phyloP scores from a whole-genome alignment of 202 grass and related monocot species.

The Zizania palustris region DNA sequence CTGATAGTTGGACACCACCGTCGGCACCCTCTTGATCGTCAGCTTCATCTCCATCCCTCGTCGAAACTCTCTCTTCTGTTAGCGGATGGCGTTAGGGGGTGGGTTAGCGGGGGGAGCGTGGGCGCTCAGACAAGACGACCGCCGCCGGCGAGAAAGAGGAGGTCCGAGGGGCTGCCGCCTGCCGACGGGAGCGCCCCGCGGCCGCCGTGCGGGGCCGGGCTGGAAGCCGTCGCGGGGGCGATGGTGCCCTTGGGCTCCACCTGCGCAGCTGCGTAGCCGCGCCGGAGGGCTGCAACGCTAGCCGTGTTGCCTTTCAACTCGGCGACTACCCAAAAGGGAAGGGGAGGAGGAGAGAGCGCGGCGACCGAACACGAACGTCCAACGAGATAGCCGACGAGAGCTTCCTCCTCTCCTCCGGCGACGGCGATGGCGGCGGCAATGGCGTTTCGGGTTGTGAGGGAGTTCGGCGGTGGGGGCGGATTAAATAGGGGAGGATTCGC shows the following conservation, averaged over 20 bases:
- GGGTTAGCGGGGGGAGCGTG: not conserved
- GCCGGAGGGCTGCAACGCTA: slow-evolving; percentile 70
- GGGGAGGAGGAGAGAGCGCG: no score
- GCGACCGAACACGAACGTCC: no score
- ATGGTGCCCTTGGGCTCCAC: slow-evolving; percentile 68
- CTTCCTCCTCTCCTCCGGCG: not conserved
- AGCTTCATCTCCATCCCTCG: slow-evolving; percentile 66
- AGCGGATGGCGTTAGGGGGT: no score
- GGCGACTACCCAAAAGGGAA: not conserved
- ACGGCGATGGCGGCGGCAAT: no score
- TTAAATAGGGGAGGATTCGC: no score
- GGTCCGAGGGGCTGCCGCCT: slow-evolving; percentile 92
- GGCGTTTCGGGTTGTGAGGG: no score
- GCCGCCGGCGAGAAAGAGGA: slow-evolving; percentile 97
- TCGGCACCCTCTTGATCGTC: slow-evolving; percentile 92
- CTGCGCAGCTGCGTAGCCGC: slow-evolving; percentile 55
- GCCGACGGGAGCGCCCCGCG: slow-evolving; percentile 90
- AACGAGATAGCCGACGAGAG: no score
- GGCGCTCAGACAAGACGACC: slow-evolving; percentile 43
- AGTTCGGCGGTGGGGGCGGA: no score
- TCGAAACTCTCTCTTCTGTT: not conserved
- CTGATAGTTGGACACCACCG: slow-evolving; percentile 93
- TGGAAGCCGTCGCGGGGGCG: slow-evolving; percentile 39
- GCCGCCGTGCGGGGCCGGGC: slow-evolving; percentile 89
- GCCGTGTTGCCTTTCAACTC: slow-evolving; percentile 66